Base-by-base conservation (phyloP, 108 stramenopile genomes). In the Schizochytrium sp. region DNA sequence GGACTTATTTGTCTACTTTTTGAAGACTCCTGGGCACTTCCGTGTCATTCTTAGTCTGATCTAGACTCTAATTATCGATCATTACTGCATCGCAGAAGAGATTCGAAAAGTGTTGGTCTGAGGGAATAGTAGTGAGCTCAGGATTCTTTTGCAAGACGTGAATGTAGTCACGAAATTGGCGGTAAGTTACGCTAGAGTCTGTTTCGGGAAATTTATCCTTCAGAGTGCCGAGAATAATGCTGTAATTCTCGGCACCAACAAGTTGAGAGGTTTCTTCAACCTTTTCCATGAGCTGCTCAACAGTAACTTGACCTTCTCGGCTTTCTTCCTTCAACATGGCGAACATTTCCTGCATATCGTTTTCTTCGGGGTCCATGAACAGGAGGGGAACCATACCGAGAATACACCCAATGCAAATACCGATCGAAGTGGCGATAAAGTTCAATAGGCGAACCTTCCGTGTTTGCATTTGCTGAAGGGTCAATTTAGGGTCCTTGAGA, bases 331-430 rank as follows among this genome's bases (percentile, higher is more conserved):
- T 55, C 76, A 83, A n/a, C 50, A 83, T 49, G 15, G 49, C 76
- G 28, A 83, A 83, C 76, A 83, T 83, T 42, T 83, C 76, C 53
- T 55, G 19, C 76, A 83, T 83, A 38, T 83, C 40, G 76, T 83
- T 83, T 42, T 83, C 76, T 53, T 83, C 76, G 76, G 76, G 28
- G 76, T 83, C 76, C 93, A 96, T 94, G 72, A 97, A 96, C 41
- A 98, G 88, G 13, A 99, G 91, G 7, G 98, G 97, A 76, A 96
- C 94, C 98, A 99, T 99, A 12, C 98, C 98, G 72, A 99, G 91
- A 8, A 99, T 87, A 88, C 98, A 99, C 3, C 98, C 98, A 15
- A 98, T 72, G 0, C 95, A 94, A 69, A 99, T 93, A 2, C 98
- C 98, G 4, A 97, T 87, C 5, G 76, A 83, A 53, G 76, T 83